Evolutionary conservation across 345 rosid species (phyloP).

Genomic region (Durio zibethinus): DNA sequence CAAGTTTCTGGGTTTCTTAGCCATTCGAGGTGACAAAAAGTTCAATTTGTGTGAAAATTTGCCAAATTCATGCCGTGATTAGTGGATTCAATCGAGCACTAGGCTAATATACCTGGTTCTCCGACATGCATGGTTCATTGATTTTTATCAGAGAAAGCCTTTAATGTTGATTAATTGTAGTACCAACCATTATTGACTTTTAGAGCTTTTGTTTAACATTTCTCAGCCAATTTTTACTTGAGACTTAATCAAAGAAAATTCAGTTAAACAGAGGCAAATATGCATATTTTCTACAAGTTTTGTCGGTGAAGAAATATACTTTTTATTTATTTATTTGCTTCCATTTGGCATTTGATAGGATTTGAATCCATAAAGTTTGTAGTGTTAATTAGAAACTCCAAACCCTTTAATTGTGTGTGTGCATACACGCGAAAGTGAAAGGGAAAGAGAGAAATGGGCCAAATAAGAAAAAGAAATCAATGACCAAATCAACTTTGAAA

Average conservation of each 20-base stretch:
- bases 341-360: background rate
- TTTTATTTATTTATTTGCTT: background rate
- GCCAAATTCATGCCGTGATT: background rate
- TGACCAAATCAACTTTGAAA: background rate
- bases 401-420: background rate
- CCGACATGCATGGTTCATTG: background rate
- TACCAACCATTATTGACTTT: slow-evolving; percentile 7
- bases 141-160: background rate
- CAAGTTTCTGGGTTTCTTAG: background rate
- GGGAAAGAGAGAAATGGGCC: background rate
- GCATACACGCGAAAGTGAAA: background rate
- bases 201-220: background rate
- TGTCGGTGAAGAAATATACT: background rate
- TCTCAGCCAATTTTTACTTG: background rate
- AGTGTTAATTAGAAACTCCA: background rate
- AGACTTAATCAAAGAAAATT: background rate
- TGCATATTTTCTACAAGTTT: background rate
- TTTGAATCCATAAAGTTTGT: background rate
- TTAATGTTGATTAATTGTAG: background rate
- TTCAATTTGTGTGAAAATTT: background rate
- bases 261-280: background rate
- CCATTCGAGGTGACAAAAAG: background rate
- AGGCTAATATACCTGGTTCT: background rate
- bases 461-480: background rate
- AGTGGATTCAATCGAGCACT: background rate